phyloP scores from a whole-genome alignment of 331 rosid genomes.

The Stylosanthes scabra region DNA sequence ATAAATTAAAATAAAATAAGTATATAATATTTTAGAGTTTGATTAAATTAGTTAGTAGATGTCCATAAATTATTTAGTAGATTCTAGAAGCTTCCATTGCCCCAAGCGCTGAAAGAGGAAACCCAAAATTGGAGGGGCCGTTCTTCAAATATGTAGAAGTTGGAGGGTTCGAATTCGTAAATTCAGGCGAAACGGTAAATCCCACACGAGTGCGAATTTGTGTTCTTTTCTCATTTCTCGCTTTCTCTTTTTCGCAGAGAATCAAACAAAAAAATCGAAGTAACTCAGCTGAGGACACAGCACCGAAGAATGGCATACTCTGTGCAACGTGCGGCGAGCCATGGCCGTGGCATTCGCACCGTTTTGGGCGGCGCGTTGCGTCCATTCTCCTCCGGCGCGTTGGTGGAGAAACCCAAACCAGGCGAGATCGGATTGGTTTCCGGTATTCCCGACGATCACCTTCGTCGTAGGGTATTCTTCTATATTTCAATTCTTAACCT shows the following conservation, averaged over 20 bases:
- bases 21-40: too few species aligned
- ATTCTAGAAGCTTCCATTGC: not conserved
- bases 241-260: too few species aligned
- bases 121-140: slow-evolving; percentile 48
- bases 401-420: slow-evolving; percentile 68
- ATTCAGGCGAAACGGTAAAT: not conserved
- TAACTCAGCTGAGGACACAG: not conserved
- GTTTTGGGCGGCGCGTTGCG: slow-evolving; percentile 46
- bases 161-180: not conserved
- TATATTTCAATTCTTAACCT: not conserved
- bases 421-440: slow-evolving; percentile 95
- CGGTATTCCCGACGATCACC: slow-evolving; percentile 94
- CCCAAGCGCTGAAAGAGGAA: not conserved
- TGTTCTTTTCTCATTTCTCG: not conserved
- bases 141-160: not conserved
- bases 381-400: slow-evolving; percentile 65
- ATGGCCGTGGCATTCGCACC: slow-evolving; percentile 57
- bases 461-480: slow-evolving; percentile 61
- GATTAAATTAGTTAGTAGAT: too few species aligned
- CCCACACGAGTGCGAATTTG: not conserved
- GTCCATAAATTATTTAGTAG: too few species aligned
- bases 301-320: slow-evolving; percentile 65
- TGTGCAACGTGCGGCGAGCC: slow-evolving; percentile 67
- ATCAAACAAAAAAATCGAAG: not conserved
- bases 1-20: too few species aligned